A percentile compares a stretch with the other conserved stretches of the same genome.
These are phyloP conservation scores for Ophiostoma sp. DNA, from an alignment of 2,329 filamentous ascomycete species.

Conservation along the genomic window DNA sequence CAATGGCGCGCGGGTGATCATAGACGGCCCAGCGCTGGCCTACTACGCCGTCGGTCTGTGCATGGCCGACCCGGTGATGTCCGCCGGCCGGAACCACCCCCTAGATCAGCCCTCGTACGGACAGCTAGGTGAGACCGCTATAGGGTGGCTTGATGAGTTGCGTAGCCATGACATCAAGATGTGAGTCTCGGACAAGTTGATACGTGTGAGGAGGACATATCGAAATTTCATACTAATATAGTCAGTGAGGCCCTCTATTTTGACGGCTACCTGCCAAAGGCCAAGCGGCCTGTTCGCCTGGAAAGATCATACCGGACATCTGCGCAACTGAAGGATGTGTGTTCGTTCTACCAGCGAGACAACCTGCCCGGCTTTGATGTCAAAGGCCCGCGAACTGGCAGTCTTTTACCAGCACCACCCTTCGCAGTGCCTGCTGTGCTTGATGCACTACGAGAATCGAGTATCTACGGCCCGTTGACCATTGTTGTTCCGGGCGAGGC, in stretches of 20 bases:
- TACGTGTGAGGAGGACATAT: neutral
- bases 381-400: conserved; percentile 22
- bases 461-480: conserved; percentile 39
- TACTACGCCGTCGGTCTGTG: conserved; percentile 29
- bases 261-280: conserved; percentile 69
- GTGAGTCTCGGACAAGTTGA: conserved; percentile 11
- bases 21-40: conserved; percentile 31
- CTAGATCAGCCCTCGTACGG: conserved; percentile 27
- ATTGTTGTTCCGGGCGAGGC: conserved; percentile 76
- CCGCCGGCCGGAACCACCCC: conserved; percentile 22
- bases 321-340: conserved; percentile 48
- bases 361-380: conserved; percentile 21
- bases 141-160: conserved; percentile 28
- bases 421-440: conserved; percentile 76
- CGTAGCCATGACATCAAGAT: conserved; percentile 23
- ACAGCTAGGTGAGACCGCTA: conserved; percentile 25
- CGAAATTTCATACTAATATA: conserved; percentile 14
- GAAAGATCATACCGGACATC: conserved; percentile 55
- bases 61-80: conserved; percentile 11
- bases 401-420: conserved; percentile 42
- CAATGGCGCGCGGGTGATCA: conserved; percentile 25
- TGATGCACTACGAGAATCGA: conserved; percentile 55
- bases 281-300: conserved; percentile 59
- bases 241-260: conserved; percentile 69
- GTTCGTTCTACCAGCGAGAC: conserved; percentile 32